Base-by-base conservation (phyloP, 2,329 filamentous ascomycete species). In the Sporothrix variecibatus region DNA sequence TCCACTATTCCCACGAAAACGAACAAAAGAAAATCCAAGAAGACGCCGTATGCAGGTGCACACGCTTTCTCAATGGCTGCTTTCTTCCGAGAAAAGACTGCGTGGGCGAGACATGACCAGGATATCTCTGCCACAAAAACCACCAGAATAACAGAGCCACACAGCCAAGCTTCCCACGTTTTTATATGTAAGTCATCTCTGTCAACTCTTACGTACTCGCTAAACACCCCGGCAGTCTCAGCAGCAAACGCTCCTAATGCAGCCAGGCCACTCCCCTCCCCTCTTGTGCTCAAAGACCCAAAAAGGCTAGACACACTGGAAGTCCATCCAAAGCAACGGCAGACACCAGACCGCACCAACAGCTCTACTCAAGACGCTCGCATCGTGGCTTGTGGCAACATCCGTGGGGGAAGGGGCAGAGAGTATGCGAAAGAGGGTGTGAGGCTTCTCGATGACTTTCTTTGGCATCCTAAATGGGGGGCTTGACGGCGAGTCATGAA, bases 41-140 rank as follows among this genome's bases (percentile, higher is more conserved):
- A 71, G 68, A 71, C 68, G 68, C 31, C 68, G 68, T 71, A 60
- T 58, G 68, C 68, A 71, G 34, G 68, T 71, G 68, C 51, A 12
- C n/a, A 5, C n/a, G 31, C n/a, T 8, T n/a, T 17, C 51, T 56
- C 9, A 58, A 11, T 71, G 51, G 43, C 26, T 69, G 26, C 43
- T 51, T 46, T 31, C 20, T 49, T 49, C 40, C 20, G 40, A 49
- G 28, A 2, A 12, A 15, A n/a, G 15, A 26, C 5, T 28, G 20
- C 1, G 62, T 28, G 38, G 12, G 38, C n/a, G 23, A 43, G 34
- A 43, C 38, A 67, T 43, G 62, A 11, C 62, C n/a, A 11, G 38
- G 38, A 20, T n/a, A n/a, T 20, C 23, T 3, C 43, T 31, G 38
- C 38, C 34, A 20, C 43, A 56, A 23, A 53, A 43, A 43, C 12